Percentiles rank a stretch among this genome's conserved stretches.
Evolutionary conservation across 2,329 filamentous ascomycete species (phyloP).

Genomic region (Colletotrichum somersetense): DNA sequence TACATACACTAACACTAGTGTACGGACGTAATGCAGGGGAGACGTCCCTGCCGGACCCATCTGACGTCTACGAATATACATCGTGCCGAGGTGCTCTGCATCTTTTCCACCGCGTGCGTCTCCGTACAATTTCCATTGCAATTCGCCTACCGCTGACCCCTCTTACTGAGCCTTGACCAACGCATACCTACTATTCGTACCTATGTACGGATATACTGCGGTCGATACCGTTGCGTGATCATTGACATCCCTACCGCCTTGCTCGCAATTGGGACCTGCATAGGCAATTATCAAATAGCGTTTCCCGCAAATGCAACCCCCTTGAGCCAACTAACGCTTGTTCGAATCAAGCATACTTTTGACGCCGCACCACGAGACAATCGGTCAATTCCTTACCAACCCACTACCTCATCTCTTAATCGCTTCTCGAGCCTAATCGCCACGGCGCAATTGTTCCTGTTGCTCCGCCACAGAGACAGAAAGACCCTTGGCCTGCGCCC

Average conservation of each 20-base stretch:
- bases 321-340: slow-evolving; percentile 23
- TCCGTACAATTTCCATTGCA: not conserved
- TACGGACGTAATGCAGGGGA: not conserved
- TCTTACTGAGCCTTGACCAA: no score
- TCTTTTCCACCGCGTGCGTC: not conserved
- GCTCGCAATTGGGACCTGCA: slow-evolving; percentile 19
- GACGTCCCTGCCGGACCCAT: not conserved
- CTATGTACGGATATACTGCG: no score
- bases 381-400: not conserved
- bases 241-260: slow-evolving; percentile 6
- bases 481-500: not conserved
- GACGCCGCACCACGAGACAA: not conserved
- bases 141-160: no score
- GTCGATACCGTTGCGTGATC: not conserved
- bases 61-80: no score
- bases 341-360: slow-evolving; percentile 33
- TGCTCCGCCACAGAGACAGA: slow-evolving; percentile 5
- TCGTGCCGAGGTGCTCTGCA: not conserved
- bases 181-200: no score
- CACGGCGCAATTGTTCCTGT: not conserved
- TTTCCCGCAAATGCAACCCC: slow-evolving; percentile 25
- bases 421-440: slow-evolving; percentile 1
- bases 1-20: no score
- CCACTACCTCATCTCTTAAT: not conserved
- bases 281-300: slow-evolving; percentile 20